Evolutionary conservation across 768 basidiomycete species (phyloP).

Genomic region (Leucocoprinus leucothites): DNA sequence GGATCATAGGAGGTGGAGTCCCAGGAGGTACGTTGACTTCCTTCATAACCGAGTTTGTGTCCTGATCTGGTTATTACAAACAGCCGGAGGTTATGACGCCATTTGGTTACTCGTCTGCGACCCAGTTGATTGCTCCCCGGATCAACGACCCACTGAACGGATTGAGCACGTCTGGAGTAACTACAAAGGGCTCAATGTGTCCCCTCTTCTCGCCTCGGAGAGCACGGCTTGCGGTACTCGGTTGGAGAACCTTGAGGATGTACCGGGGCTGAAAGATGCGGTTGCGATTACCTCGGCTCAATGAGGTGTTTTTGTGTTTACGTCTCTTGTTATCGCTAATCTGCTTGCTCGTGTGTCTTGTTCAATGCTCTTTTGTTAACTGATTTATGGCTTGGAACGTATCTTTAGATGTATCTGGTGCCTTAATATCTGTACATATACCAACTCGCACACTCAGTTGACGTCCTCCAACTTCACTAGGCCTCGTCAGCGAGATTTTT

Average conservation of each 20-base stretch:
- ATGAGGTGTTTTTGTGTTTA: background rate
- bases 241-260: constrained; percentile 54
- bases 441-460: background rate
- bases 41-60: background rate
- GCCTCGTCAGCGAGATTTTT: too few species aligned
- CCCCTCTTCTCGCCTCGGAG: constrained; percentile 69
- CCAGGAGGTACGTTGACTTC: constrained; percentile 75
- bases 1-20: constrained; percentile 92
- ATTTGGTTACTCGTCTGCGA: constrained; percentile 89
- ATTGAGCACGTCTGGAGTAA: constrained; percentile 68
- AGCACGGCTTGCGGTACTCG: constrained; percentile 65
- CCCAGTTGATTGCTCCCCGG: constrained; percentile 39
- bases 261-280: constrained; percentile 51
- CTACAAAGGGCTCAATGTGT: constrained; percentile 62
- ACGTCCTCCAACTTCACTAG: background rate
- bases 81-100: constrained; percentile 97
- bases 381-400: background rate
- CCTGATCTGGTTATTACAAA: constrained; percentile 3
- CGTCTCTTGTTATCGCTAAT: background rate
- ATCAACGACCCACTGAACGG: constrained; percentile 49
- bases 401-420: constrained; percentile 7
- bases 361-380: background rate
- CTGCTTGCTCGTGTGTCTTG: background rate
- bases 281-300: constrained; percentile 15
- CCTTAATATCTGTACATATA: constrained; percentile 12